phyloP scores from a whole-genome alignment of 2,329 filamentous ascomycete species.

The Daldinia eschscholtzii region DNA sequence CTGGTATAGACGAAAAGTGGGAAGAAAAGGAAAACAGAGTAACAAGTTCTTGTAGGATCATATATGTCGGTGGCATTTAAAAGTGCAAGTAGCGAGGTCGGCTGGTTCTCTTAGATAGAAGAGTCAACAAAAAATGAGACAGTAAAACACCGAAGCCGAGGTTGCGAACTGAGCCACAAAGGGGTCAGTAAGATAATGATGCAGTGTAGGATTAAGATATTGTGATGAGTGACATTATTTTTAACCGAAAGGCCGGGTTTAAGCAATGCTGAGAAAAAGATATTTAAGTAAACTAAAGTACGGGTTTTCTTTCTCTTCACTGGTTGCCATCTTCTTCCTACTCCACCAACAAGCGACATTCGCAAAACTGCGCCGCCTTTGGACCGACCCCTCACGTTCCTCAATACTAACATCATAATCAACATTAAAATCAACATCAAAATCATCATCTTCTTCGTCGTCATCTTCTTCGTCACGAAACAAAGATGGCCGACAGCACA shows the following conservation, averaged over 20 bases:
- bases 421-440: too few relatives aligned
- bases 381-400: neutral
- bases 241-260: neutral
- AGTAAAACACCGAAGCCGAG: conserved; percentile 1
- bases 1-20: neutral
- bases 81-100: neutral
- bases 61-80: neutral
- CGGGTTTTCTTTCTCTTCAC: neutral
- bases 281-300: neutral
- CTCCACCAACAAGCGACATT: conserved; percentile 8
- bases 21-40: neutral
- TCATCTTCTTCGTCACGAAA: neutral
- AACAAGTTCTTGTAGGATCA: neutral
- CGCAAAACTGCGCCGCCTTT: conserved; percentile 7
- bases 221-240: neutral
- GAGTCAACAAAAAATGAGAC: neutral
- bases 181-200: neutral
- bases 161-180: neutral
- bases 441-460: neutral
- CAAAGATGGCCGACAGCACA: conserved; percentile 26
- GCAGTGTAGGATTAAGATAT: neutral
- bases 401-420: neutral
- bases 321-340: conserved; percentile 4
- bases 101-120: neutral
- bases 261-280: neutral